These are phyloP conservation scores for Filobasidium floriforme DNA, from an alignment of 768 basidiomycete species.

Conservation along the genomic window DNA sequence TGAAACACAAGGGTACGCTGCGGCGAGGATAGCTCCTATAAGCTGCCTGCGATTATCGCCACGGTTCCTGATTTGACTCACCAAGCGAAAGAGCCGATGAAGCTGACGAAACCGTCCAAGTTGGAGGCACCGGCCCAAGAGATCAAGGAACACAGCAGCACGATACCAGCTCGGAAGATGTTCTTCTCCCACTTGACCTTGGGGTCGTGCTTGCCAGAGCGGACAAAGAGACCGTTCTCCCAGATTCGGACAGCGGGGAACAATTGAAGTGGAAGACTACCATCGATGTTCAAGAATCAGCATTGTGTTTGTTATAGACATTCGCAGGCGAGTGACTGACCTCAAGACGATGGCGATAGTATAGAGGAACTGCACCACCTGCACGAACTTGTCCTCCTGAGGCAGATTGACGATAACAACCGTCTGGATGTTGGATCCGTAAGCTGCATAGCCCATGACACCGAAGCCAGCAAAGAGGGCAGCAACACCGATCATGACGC, in stretches of 20 bases:
- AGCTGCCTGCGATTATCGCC: neutral
- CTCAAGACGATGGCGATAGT: slow-evolving; percentile 68
- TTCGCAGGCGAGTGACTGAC: slow-evolving; percentile 39
- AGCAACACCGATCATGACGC: slow-evolving; percentile 79
- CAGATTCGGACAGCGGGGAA: slow-evolving; percentile 97
- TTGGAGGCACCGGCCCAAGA: slow-evolving; percentile 72
- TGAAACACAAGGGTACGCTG: slow-evolving; percentile 86
- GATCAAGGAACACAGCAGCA: slow-evolving; percentile 68
- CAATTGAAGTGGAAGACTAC: slow-evolving; percentile 82
- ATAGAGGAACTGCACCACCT: slow-evolving; percentile 59
- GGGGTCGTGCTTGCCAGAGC: slow-evolving; percentile 68
- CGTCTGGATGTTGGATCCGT: slow-evolving; percentile 77
- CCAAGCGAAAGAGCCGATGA: slow-evolving; percentile 92
- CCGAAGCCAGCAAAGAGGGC: slow-evolving; percentile 85
- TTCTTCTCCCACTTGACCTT: slow-evolving; percentile 95
- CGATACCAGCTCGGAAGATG: slow-evolving; percentile 46
- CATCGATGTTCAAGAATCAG: neutral
- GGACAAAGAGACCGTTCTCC: slow-evolving; percentile 84
- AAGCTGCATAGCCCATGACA: slow-evolving; percentile 75
- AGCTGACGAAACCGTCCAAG: slow-evolving; percentile 89
- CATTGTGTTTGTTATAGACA: neutral
- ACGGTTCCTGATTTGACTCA: slow-evolving; percentile 45
- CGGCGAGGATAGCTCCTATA: neutral
- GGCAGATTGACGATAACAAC: slow-evolving; percentile 94
- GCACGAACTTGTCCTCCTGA: slow-evolving; percentile 71